Base-by-base conservation (phyloP, 768 basidiomycete genomes). In the Amanita rubescens region DNA sequence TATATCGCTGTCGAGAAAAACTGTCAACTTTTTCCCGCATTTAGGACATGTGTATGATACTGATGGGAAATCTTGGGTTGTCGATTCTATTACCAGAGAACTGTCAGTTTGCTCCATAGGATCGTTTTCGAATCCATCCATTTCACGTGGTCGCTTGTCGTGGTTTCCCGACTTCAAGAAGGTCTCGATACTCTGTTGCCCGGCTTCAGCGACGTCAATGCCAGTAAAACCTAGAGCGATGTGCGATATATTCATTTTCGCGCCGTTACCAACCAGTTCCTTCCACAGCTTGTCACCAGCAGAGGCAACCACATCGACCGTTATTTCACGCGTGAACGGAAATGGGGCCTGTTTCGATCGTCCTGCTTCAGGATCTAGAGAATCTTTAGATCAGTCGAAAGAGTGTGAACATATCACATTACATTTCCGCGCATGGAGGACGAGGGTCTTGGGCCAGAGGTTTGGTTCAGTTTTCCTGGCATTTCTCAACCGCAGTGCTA, bases 401-500 rank as follows among this genome's bases (percentile, higher is more conserved):
- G 24, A 11, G 19, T 22, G 8, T 15, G 38, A 35, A 9, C 37
- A 12, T 34, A 14, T 46, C 9, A 37, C n/a, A 41, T 32, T 51
- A 80, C 92, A 86, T 74, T 85, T 84, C 25, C 88, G 75, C 25
- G 82, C 78, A 58, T 85, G 82, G 30, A 99, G 69, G 15, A 87
- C 91, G 42, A 99, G 73, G 0, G 89, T 88, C 68, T 91, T 98
- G 0, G 96, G 96, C 96, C 95, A 95, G 7, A 91, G 61, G 39
- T 84, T 85, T 0, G 88, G 83, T 12, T 79, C 78, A 1, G 71
- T 68, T 55, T 86, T 78, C 2, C 96, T 74, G 1, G 89, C 90
- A 54, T 97, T 92, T 32, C 80, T 83, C 32, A 99, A 73, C 45
- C 96, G 77, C 8, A 94, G 73, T 5, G 89, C 83, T 17, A 99